Evolutionary conservation across 2,329 filamentous ascomycete species (phyloP).

Genomic region (Fusarium hostae): DNA sequence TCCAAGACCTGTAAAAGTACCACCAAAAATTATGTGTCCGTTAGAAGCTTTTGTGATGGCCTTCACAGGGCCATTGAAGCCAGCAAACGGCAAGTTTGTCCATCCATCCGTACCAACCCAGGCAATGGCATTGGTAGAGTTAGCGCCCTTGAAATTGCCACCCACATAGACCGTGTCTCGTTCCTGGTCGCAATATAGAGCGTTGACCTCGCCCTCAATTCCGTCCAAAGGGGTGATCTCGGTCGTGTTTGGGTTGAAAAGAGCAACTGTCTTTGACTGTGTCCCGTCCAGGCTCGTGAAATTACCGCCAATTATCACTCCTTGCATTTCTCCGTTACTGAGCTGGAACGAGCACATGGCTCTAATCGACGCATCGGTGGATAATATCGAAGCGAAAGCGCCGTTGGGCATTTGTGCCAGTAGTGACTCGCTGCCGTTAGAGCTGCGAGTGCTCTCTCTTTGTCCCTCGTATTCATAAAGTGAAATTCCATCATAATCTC

Average conservation of each 20-base stretch:
- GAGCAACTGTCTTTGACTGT: slow-evolving; percentile 80
- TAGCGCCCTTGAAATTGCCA: slow-evolving; percentile 81
- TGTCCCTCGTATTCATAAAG: slow-evolving; percentile 89
- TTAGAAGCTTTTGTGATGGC: slow-evolving; percentile 84
- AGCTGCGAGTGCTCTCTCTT: slow-evolving; percentile 71
- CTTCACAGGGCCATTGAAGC: slow-evolving; percentile 92
- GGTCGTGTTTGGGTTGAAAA: slow-evolving; percentile 80
- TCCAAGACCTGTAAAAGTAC: slow-evolving; percentile 86
- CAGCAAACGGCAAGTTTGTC: slow-evolving; percentile 86
- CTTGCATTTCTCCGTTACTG: slow-evolving; percentile 73
- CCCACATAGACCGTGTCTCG: slow-evolving; percentile 89
- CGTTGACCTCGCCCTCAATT: slow-evolving; percentile 82
- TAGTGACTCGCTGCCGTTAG: slow-evolving; percentile 84
- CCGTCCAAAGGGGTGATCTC: slow-evolving; percentile 80
- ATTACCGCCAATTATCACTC: slow-evolving; percentile 90
- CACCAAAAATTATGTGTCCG: slow-evolving; percentile 91
- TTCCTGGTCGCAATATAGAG: slow-evolving; percentile 82
- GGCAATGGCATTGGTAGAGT: slow-evolving; percentile 89
- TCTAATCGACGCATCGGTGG: slow-evolving; percentile 85
- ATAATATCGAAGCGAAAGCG: slow-evolving; percentile 77
- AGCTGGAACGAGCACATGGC: slow-evolving; percentile 85
- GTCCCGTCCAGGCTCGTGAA: slow-evolving; percentile 89
- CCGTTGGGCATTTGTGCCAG: slow-evolving; percentile 87
- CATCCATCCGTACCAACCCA: slow-evolving; percentile 78
- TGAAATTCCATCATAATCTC: slow-evolving; percentile 92